Base-by-base conservation (phyloP, 225 moss, liverwort and hornwort genomes). In the Rhytidiadelphus loreus region DNA sequence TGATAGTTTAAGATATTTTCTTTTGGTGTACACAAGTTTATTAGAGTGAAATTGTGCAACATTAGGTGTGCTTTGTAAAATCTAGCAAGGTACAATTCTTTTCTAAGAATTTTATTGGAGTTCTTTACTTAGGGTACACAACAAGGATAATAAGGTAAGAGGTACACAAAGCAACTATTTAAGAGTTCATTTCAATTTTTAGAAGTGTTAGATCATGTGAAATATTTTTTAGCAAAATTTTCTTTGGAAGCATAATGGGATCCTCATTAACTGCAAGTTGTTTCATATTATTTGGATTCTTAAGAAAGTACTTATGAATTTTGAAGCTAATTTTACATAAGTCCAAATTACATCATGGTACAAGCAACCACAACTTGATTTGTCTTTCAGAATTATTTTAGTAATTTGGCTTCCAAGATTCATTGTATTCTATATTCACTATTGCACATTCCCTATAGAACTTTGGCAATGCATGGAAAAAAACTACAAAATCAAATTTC, bases 131-230 rank as follows among this genome's bases (percentile, higher is more conserved):
- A 44, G 6, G 10, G 0, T 44, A 72, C 0, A 72, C 8, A 16
- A 9, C 6, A 44, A 16, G 5, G 28, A 44, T 43, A 24, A 3
- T 44, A 72, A 44, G 10, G 8, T 44, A 44, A 6, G 6, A 72
- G 10, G 28, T 44, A 4, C 29, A 44, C 16, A 28, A 43, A 28
- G 9, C 3, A 0, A 71, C 3, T 22, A 8, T 71, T 43, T 43
- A 43, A 71, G 43, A 43, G 1, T 26, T 26, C 3, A 25, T 71
- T 41, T 43, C 16, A 26, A 71, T 13, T 71, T 8, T 2, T 1
- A 3, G 5, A 3, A 43, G 2, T 71, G 1, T 71, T 26, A 30
- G 4, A 7, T 6, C 19, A 0, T 5, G 1, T 19, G 30, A 74
- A 30, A 30, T 48, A 11, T 48, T 74, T 46, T 30, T 48, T 11